Percentiles rank a stretch among this genome's conserved stretches.
These are phyloP conservation scores for Chaetomium sp. DNA, from an alignment of 2,329 filamentous ascomycete genomes.

Conservation along the genomic window DNA sequence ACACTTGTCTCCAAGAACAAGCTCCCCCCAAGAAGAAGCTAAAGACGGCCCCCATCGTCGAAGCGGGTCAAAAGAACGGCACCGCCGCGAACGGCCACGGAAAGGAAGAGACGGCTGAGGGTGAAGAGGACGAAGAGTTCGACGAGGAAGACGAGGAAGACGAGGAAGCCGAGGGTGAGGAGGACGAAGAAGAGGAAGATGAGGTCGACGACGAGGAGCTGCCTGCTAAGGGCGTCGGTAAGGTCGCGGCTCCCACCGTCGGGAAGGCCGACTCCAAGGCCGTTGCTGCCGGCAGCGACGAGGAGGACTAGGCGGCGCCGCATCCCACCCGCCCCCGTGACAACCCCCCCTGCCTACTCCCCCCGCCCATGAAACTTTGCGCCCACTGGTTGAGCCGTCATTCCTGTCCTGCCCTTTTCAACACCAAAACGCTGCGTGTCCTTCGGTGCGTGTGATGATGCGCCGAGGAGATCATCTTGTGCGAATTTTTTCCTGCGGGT, in stretches of 20 bases:
- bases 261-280: slow-evolving; percentile 23
- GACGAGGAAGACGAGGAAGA: slow-evolving; percentile 37
- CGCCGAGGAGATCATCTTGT: not conserved
- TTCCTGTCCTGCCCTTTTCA: not conserved
- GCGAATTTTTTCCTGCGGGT: not conserved
- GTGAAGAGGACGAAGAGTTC: slow-evolving; percentile 30
- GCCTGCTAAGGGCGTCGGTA: slow-evolving; percentile 27
- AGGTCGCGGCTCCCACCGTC: slow-evolving; percentile 17
- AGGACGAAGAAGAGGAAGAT: slow-evolving; percentile 34
- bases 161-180: slow-evolving; percentile 34
- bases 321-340: not conserved
- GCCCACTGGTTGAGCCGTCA: not conserved
- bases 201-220: slow-evolving; percentile 41
- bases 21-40: slow-evolving; percentile 55
- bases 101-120: slow-evolving; percentile 30
- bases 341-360: not conserved
- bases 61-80: slow-evolving; percentile 40
- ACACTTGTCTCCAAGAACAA: slow-evolving; percentile 37
- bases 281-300: slow-evolving; percentile 29
- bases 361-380: not conserved
- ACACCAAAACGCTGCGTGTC: not conserved
- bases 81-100: slow-evolving; percentile 32
- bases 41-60: slow-evolving; percentile 46
- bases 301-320: slow-evolving; percentile 28
- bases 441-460: not conserved